Evolutionary conservation across 2,329 filamentous ascomycete species (phyloP).

Genomic region (Ceratocystis ficicola): DNA sequence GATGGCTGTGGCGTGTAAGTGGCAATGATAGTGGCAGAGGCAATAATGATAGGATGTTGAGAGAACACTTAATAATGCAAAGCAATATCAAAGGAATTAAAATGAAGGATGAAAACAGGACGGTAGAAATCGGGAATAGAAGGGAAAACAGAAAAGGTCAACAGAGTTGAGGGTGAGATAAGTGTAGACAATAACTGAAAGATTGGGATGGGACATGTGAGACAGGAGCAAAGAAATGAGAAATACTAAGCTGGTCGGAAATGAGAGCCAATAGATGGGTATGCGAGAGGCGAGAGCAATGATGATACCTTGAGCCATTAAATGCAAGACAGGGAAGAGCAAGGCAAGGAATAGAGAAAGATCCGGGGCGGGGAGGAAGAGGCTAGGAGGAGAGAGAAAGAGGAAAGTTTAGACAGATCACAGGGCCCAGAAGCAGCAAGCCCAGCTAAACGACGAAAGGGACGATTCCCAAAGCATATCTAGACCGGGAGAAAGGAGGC

Average conservation of each 20-base stretch:
- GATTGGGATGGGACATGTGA: not conserved
- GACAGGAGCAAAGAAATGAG: conserved; percentile 11
- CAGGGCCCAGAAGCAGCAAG: conserved; percentile 4
- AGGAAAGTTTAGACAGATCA: conserved; percentile 11
- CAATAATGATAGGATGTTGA: not conserved
- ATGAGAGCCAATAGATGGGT: not conserved
- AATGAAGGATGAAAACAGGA: not conserved
- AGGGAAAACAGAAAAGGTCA: not conserved
- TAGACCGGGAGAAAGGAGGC: not conserved
- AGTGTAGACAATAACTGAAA: not conserved
- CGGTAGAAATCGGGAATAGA: not conserved
- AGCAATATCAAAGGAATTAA: not conserved
- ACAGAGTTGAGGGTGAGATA: not conserved
- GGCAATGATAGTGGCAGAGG: not conserved
- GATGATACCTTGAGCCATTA: conserved; percentile 3
- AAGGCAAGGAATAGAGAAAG: not conserved
- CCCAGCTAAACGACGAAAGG: not conserved
- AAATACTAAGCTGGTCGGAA: conserved; percentile 1
- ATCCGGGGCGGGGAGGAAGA: not conserved
- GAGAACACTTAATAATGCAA: not conserved
- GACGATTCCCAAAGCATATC: not conserved
- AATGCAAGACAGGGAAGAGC: not conserved
- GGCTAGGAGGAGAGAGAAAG: conserved; percentile 9
- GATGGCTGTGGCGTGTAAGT: not conserved
- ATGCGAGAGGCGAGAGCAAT: too few relatives aligned